These are phyloP conservation scores for Wickerhamomyces silvicola DNA, from an alignment of 805 yeast species.

Conservation along the genomic window DNA sequence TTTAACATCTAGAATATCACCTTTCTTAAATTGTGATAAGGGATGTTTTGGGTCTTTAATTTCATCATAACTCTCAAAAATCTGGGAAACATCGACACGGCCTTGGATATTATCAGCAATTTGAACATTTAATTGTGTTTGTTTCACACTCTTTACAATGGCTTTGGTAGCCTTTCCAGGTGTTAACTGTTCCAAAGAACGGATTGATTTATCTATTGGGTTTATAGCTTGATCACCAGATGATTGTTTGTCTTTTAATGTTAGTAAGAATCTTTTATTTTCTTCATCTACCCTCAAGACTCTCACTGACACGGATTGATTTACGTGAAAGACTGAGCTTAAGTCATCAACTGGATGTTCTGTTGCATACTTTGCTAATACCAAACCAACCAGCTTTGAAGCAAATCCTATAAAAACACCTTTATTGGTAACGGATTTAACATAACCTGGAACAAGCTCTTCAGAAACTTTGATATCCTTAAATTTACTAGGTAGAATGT, in stretches of 20 bases:
- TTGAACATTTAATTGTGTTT: slow-evolving; percentile 66
- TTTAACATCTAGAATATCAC: slow-evolving; percentile 51
- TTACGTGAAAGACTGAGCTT: slow-evolving; percentile 44
- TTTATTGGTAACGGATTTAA: slow-evolving; percentile 67
- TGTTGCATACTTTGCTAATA: slow-evolving; percentile 66
- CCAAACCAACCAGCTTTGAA: slow-evolving; percentile 74
- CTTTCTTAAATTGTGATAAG: slow-evolving; percentile 49
- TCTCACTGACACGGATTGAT: slow-evolving; percentile 67
- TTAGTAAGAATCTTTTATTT: slow-evolving; percentile 62
- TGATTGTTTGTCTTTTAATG: slow-evolving; percentile 40
- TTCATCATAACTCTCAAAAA: slow-evolving; percentile 46
- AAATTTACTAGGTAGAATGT: slow-evolving; percentile 50
- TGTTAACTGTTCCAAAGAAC: slow-evolving; percentile 40
- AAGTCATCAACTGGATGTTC: slow-evolving; percentile 48
- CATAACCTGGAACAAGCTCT: slow-evolving; percentile 58
- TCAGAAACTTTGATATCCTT: slow-evolving; percentile 49
- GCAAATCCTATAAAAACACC: slow-evolving; percentile 85
- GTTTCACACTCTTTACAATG: slow-evolving; percentile 53
- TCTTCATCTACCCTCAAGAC: slow-evolving; percentile 65
- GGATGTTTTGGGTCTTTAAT: slow-evolving; percentile 57
- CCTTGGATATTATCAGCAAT: slow-evolving; percentile 77
- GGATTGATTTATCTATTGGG: slow-evolving; percentile 54
- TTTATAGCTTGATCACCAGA: slow-evolving; percentile 31
- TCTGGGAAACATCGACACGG: slow-evolving; percentile 68
- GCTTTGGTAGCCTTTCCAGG: slow-evolving; percentile 63